Evolutionary conservation across 495 filamentous ascomycete species (phyloP).

Genomic region (Penicillium bialowiezense): DNA sequence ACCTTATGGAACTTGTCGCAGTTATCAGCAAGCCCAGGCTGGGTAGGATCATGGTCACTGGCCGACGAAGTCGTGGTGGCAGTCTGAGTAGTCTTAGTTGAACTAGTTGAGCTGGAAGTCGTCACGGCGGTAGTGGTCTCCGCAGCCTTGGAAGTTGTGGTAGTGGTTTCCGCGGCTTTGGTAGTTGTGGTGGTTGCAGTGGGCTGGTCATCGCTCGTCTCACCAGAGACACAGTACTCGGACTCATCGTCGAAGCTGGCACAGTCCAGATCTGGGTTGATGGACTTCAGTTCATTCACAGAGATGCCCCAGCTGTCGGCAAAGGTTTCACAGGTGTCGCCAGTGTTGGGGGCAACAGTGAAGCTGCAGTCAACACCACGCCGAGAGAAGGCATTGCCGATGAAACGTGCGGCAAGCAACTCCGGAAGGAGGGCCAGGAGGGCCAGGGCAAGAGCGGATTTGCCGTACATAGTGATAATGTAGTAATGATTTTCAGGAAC

Average conservation of each 20-base stretch:
- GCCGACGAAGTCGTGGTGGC: slow-evolving; percentile 7
- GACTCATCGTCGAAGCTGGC: slow-evolving; percentile 8
- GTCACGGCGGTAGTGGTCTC: slow-evolving; percentile 4
- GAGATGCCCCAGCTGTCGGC: slow-evolving; percentile 9
- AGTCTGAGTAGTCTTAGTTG: slow-evolving; percentile 7
- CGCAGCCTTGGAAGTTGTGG: slow-evolving; percentile 6
- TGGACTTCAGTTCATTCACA: slow-evolving; percentile 1
- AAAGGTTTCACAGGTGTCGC: slow-evolving; percentile 13
- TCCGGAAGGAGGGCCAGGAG: slow-evolving; percentile 1
- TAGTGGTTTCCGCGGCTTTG: too few relatives aligned
- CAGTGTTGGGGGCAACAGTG: background rate
- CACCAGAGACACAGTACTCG: slow-evolving; percentile 16
- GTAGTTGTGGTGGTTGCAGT: too few relatives aligned
- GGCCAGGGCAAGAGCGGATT: background rate
- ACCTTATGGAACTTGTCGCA: slow-evolving; percentile 34
- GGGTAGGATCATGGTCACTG: slow-evolving; percentile 16
- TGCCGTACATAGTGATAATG: background rate
- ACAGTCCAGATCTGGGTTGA: slow-evolving; percentile 17
- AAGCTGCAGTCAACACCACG: slow-evolving; percentile 11
- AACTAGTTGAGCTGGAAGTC: background rate
- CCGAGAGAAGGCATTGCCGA: slow-evolving; percentile 5
- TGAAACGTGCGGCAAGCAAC: slow-evolving; percentile 4
- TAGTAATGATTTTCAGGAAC: background rate
- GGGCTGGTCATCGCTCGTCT: slow-evolving; percentile 2
- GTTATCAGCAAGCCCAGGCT: slow-evolving; percentile 31